Conservation (phyloP, 495 filamentous ascomycete genomes). For the Penicillium ucsense region DNA sequence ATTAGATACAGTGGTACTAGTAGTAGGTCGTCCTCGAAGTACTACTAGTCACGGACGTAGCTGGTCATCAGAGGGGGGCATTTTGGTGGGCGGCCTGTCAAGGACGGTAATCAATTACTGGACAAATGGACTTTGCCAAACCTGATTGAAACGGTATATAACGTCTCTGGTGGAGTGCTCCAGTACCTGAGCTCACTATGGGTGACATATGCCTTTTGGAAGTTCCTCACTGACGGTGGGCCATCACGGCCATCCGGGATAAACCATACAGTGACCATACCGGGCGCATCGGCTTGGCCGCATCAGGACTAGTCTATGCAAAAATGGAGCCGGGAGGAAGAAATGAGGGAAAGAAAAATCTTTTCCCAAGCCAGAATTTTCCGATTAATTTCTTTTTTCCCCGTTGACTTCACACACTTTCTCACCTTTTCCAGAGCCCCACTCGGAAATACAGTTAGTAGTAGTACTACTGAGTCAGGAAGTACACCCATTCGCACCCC, state of each 20-base stretch:
- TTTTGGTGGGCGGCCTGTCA: no score
- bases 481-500: no score
- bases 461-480: no score
- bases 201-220: not conserved
- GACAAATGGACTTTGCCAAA: no score
- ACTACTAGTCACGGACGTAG: not conserved
- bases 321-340: not conserved
- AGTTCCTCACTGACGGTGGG: not conserved
- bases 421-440: constrained; percentile 8
- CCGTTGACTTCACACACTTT: constrained; percentile 3
- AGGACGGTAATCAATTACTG: no score
- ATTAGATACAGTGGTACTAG: not conserved
- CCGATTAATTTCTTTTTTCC: not conserved
- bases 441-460: not conserved
- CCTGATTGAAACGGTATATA: no score
- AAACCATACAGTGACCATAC: constrained; percentile 15
- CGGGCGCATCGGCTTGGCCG: constrained; percentile 16
- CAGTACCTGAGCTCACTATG: not conserved
- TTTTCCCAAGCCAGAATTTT: not conserved
- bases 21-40: constrained; percentile 6
- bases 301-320: constrained; percentile 12
- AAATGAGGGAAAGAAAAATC: not conserved
- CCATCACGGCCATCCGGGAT: not conserved
- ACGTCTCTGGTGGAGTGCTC: not conserved
- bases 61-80: constrained; percentile 5